phyloP scores from a whole-genome alignment of 2,329 filamentous ascomycete genomes.

The Colletotrichum viniferum region DNA sequence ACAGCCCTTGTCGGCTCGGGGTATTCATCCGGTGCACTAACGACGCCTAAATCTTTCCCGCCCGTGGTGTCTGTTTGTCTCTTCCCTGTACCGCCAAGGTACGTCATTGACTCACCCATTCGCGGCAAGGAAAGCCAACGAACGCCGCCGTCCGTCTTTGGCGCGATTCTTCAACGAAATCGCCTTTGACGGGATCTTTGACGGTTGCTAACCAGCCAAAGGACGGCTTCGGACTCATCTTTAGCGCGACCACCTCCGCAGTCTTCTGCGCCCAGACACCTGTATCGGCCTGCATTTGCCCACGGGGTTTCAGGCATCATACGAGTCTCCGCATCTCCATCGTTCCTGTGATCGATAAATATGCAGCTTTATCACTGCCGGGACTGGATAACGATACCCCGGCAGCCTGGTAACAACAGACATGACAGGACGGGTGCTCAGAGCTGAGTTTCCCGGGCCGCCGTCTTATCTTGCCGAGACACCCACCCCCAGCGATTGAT shows the following conservation, averaged over 20 bases:
- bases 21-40: background rate
- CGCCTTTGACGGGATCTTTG: background rate
- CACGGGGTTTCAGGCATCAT: background rate
- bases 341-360: background rate
- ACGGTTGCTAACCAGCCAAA: background rate
- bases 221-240: background rate
- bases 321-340: background rate
- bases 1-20: background rate
- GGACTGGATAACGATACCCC: background rate
- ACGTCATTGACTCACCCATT: background rate
- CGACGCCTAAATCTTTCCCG: background rate
- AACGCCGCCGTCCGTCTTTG: background rate
- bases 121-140: background rate
- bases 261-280: background rate
- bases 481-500: background rate
- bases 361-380: background rate
- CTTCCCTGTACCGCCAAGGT: background rate
- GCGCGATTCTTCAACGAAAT: background rate
- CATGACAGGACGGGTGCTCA: background rate
- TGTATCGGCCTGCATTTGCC: background rate
- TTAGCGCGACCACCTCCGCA: background rate
- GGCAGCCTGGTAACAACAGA: background rate
- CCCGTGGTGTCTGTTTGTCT: background rate
- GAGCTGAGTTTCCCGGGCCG: background rate
- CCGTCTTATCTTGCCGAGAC: constrained; percentile 9